phyloP scores from a whole-genome alignment of 2,329 filamentous ascomycete species.

The Orbilia oligospora region DNA sequence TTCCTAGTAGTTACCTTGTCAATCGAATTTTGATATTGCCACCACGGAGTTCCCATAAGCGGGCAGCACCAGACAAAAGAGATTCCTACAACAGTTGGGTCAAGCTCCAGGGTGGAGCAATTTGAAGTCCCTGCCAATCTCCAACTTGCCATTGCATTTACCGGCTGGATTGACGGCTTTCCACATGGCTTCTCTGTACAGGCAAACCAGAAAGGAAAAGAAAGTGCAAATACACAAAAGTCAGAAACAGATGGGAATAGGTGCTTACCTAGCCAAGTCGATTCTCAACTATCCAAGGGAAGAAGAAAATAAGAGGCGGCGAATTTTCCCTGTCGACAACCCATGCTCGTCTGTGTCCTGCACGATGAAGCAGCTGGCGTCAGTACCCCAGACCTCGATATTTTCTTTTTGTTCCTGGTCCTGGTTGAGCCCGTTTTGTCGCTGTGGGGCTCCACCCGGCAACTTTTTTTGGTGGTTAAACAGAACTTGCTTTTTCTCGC shows the following conservation, averaged over 20 bases:
- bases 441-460: slow-evolving; percentile 52
- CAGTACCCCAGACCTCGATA: slow-evolving; percentile 49
- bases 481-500: slow-evolving; percentile 18
- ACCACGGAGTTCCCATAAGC: slow-evolving; percentile 37
- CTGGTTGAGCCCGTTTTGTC: slow-evolving; percentile 33
- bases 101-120: slow-evolving; percentile 23
- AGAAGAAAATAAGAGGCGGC: slow-evolving; percentile 57
- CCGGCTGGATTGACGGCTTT: slow-evolving; percentile 12
- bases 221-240: slow-evolving; percentile 28
- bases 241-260: slow-evolving; percentile 13
- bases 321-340: slow-evolving; percentile 54
- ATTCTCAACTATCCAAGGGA: slow-evolving; percentile 12
- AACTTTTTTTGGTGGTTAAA: slow-evolving; percentile 47
- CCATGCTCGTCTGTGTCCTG: slow-evolving; percentile 53
- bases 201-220: slow-evolving; percentile 22
- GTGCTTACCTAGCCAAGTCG: neutral
- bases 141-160: slow-evolving; percentile 24
- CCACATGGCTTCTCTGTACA: slow-evolving; percentile 39
- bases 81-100: slow-evolving; percentile 37
- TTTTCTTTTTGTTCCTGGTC: slow-evolving; percentile 45
- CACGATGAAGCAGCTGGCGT: slow-evolving; percentile 61
- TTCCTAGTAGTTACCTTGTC: slow-evolving; percentile 12
- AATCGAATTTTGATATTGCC: slow-evolving; percentile 11
- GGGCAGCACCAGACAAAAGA: slow-evolving; percentile 34
- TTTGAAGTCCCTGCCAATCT: slow-evolving; percentile 44